Evolutionary conservation across 1,284 basidiomycete species (phyloP), one percentile per base, ranked within the genome.

Genomic region (Malassezia vespertilionis): DNA sequence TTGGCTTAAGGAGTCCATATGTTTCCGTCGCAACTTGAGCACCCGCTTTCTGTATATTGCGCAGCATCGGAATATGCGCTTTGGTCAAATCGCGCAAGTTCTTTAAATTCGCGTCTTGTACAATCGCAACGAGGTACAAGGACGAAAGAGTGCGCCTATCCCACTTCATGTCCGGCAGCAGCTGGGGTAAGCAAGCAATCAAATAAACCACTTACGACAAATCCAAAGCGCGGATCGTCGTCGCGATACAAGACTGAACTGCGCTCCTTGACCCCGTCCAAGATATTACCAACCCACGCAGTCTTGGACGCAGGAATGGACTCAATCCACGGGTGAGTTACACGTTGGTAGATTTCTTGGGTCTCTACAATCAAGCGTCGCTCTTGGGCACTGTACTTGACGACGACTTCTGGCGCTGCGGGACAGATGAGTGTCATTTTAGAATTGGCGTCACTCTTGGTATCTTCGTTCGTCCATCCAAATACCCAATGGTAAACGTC

Each of bases 241-340:
- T 80, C 81, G 17, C 79, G 76, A 67, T 78, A 82, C 15, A 90
- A 70, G 32, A 91, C 75, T 46, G 83, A 82, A 8, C 84, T 79
- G 15, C 78, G 77, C 71, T 97, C 90, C 15, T 85, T 83, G 23
- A 74, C 74, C 17, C 88, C 86, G 0, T 78, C 77, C 5, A 96
- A 75, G 45, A 97, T 86, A 57, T 90, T 84, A 56, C 82, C 78
- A 0, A 95, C 83, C 89, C 91, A 97, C 73, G 83, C 78, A 0
- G 84, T 83, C 8, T 66, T 56, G 14, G 59, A 58, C 1, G 52
- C 39, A 9, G 63, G 63, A 22, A 67, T 56, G 9, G 58, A 54
- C 2, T 53, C 46, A 34, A 70, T 66, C 60, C 60, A 70, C 2
- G 67, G 67, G 28, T 40, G 26, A 20, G 66, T 62, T 18, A 54